Evolutionary conservation across 805 yeast species (phyloP), one percentile per base, ranked within the genome.

Genomic region (Blastobotrys parvus): DNA sequence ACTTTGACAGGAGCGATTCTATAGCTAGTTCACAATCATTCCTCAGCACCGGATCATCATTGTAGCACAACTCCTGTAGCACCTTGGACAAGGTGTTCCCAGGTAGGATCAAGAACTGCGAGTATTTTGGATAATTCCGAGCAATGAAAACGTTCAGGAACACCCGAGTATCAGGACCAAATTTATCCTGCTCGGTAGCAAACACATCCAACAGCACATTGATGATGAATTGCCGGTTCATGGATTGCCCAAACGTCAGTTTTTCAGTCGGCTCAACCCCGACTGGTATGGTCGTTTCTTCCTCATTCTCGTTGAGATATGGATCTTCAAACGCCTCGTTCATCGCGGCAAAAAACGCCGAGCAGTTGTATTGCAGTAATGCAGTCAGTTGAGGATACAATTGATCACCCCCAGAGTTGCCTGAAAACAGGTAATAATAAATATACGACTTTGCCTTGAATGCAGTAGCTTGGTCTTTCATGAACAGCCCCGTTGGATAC

Each of bases 281-380:
- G 30, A 43, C 44, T 18, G 39, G 40, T 19, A 18, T 54, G 27
- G 53, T 38, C 34, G 48, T 54, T 29, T 50, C 57, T 17, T 45
- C 46, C 16, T 50, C 58, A 1, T 56, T 54, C 17, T 78, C 87
- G 58, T 88, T 86, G 44, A 90, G 60, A 34, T 75, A 67, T 0
- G 82, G 64, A 57, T 87, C 94, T 57, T 90, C 97, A 56, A 90
- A 80, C 6, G 83, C 82, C 58, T 84, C 94, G 59, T 87, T 82
- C 45, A 92, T 59, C 15, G 84, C 73, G 0, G 80, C 67, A 29
- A 89, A 70, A 62, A 80, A 74, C 31, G 72, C 73, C n/a, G 72
- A 65, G 3, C 82, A 68, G 49, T 82, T 73, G 50, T 61, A 71
- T 32, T 66, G 64, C n/a, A 87, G 58, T 13, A 88, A 63, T 10